These are phyloP conservation scores for Teunomyces lycoperdinae DNA, from an alignment of 805 yeast species.

Conservation along the genomic window DNA sequence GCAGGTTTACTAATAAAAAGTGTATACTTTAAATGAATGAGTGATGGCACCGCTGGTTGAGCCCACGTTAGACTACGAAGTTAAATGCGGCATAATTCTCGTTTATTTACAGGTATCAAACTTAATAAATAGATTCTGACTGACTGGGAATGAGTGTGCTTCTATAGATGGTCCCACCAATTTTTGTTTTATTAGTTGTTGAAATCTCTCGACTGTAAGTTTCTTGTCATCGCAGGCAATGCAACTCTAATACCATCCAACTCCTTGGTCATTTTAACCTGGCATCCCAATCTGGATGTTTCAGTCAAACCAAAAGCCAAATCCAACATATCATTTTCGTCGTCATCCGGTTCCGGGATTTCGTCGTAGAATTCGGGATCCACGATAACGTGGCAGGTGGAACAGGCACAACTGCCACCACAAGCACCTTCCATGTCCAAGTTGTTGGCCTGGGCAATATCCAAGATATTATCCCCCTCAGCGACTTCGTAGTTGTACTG, in stretches of 20 bases:
- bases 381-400: slow-evolving; percentile 94
- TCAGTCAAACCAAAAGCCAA: slow-evolving; percentile 96
- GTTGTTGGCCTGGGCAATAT: slow-evolving; percentile 91
- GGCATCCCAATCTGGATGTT: slow-evolving; percentile 95
- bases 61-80: no score
- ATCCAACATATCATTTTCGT: slow-evolving; percentile 97
- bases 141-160: neutral
- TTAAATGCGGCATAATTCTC: neutral
- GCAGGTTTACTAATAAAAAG: no score
- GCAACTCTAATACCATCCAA: slow-evolving; percentile 94
- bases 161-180: neutral
- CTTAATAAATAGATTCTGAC: neutral
- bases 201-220: slow-evolving; percentile 80
- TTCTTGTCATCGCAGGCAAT: slow-evolving; percentile 95
- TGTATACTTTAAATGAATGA: no score
- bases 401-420: slow-evolving; percentile 98
- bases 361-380: slow-evolving; percentile 92
- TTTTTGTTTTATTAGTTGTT: slow-evolving; percentile 1
- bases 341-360: slow-evolving; percentile 94
- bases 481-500: slow-evolving; percentile 82
- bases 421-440: slow-evolving; percentile 98
- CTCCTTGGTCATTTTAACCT: slow-evolving; percentile 83
- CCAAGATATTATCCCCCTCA: slow-evolving; percentile 88
- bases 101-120: slow-evolving; percentile 1
- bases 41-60: no score